A percentile compares a stretch with the other conserved stretches of the same genome.
Evolutionary conservation across 2,329 filamentous ascomycete genomes (phyloP).

Genomic region (Claviceps maximensis): DNA sequence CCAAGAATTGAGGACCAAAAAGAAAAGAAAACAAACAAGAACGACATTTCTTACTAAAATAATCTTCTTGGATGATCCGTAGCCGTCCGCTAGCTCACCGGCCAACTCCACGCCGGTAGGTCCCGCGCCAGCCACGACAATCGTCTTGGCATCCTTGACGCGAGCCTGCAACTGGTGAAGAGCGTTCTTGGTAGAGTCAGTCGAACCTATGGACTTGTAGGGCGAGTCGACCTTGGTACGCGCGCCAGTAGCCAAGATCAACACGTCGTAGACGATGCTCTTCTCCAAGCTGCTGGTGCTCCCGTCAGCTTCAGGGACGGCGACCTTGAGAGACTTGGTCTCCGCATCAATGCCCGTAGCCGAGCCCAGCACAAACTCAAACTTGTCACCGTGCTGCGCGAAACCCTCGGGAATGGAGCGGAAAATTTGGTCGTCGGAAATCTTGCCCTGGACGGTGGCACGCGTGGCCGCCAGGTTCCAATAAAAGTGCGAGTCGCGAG

Average conservation of each 20-base stretch:
- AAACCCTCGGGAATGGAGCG: slow-evolving; percentile 32
- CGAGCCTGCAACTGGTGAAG: slow-evolving; percentile 19
- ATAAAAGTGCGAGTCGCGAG: slow-evolving; percentile 18
- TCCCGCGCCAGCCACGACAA: slow-evolving; percentile 26
- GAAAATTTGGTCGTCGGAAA: slow-evolving; percentile 34
- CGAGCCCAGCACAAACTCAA: slow-evolving; percentile 36
- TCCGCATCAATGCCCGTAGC: slow-evolving; percentile 23
- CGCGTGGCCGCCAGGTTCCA: slow-evolving; percentile 41
- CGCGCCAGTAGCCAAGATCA: slow-evolving; percentile 42
- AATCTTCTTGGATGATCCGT: slow-evolving; percentile 10
- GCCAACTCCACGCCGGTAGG: slow-evolving; percentile 25
- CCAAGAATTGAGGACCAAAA: not conserved
- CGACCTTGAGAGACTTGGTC: slow-evolving; percentile 28
- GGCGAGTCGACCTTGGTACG: slow-evolving; percentile 26
- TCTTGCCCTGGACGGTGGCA: slow-evolving; percentile 34
- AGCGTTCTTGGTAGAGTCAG: slow-evolving; percentile 26
- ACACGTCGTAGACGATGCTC: slow-evolving; percentile 22
- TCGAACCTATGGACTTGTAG: slow-evolving; percentile 33
- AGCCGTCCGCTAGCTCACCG: slow-evolving; percentile 20
- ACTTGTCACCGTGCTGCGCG: slow-evolving; percentile 13
- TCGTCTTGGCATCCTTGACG: slow-evolving; percentile 15
- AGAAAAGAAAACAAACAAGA: not conserved
- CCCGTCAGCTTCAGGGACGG: not conserved
- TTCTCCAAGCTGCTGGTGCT: not conserved
- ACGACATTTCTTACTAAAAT: not conserved